Base-by-base conservation (phyloP, 345 rosid genomes). In the Hypericum perforatum region DNA sequence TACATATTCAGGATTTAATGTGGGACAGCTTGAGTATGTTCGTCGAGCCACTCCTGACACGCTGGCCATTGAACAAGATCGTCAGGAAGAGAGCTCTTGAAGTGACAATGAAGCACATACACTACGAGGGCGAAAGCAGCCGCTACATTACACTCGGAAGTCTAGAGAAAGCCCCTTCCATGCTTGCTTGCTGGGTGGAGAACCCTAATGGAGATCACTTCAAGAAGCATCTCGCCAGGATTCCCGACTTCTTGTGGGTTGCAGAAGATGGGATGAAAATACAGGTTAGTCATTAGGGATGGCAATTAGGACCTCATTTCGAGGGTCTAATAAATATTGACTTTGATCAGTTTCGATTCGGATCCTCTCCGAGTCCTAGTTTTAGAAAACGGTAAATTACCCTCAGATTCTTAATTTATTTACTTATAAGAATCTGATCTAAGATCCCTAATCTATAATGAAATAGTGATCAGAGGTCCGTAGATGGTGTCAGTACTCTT, bases 201-300 rank as follows among this genome's bases (percentile, higher is more conserved):
- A 71, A 69, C 59, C 74, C 74, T 0, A 47, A 69, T 41, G 80
- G 86, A 3, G 69, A 68, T 58, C 63, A 67, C 59, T 71, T 82
- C 70, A 83, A 85, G 75, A 85, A 85, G 52, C 98, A 91, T 65
- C 81, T 90, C 15, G 52, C 92, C 37, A 75, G 96, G 66, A 60
- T 87, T 22, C 65, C 88, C 0, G 98, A 91, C 67, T 91, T 79
- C 60, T 49, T 85, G 44, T 91, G 95, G 98, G 69, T 87, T 54
- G 96, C 86, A 45, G 96, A 91, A 70, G 98, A 91, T 71, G 98
- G 96, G 66, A 82, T 91, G 80, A 91, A 87, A 73, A 74, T 85
- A 85, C 90, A 83, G 85, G 89, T 72, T 16, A 13, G 38, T 32
- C n/a, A 54, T 8, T 22, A 22, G 4, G 4, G 4, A 4, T 22